Base-by-base conservation (phyloP, 139 green algal genomes). In the Haematococcus lacustris region DNA sequence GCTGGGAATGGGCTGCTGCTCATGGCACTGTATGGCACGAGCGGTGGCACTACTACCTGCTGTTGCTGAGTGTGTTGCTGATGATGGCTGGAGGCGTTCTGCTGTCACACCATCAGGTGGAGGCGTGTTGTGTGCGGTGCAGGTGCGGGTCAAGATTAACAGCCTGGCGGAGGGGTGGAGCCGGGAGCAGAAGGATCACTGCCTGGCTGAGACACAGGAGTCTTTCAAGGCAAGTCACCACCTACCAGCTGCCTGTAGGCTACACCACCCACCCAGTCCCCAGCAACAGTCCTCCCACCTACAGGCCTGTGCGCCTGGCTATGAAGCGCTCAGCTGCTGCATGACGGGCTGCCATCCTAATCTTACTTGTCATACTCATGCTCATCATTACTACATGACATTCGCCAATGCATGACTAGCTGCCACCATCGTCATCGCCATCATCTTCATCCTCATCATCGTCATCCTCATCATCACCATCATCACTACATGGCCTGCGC, bases 111-210 rank as follows among this genome's bases (percentile, higher is more conserved):
- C 47, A n/a, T n/a, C n/a, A n/a, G n/a, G n/a, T n/a, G n/a, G n/a
- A n/a, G n/a, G 3, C 30, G 2, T 51, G 4, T 13, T n/a, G 43
- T 38, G 64, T 38, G 1, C 3, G 4, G 7, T 23, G 26, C 66
- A 73, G 28, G 80, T 91, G 70, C 72, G 88, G 1, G 78, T 59
- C 32, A 87, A 70, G 25, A 85, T 98, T 41, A 97, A 98, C 71
- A 51, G 75, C 38, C 73, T 96, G n/a, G 81, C 94, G 0, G 82
- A 92, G 50, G 41, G 35, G n/a, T 98, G 94, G 94, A 92, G 51
- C 0, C 41, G 66, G 0, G 87, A 93, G 71, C 77, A 97, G 76
- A 95, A 96, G 87, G 78, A 92, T 28, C 78, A 86, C 38, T 98
- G 94, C 86, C 74, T 98, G 70, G 71, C 67, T 6, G 83, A 85